Evolutionary conservation across 2,329 filamentous ascomycete species (phyloP), one percentile per base, ranked within the genome.

Genomic region (Monilinia fructicola): DNA sequence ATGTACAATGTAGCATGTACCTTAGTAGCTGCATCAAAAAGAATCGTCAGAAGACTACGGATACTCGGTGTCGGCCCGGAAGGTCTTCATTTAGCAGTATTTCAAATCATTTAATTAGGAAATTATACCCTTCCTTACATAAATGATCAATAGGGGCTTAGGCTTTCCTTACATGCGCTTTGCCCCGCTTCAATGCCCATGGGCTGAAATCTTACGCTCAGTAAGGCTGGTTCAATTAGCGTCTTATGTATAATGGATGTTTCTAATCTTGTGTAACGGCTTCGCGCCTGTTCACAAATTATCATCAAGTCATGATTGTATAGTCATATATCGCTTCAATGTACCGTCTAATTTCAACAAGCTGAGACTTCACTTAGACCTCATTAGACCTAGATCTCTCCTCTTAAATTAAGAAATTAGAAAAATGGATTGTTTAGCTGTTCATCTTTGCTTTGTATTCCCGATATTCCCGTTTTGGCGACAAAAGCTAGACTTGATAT

Each of bases 251-350:
- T 44, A 26, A 50, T 60, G n/a, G 21, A 50, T 60, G n/a, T n/a
- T 50, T 65, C 35, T 42, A 11, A 35, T 28, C 31, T 40, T 65
- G 63, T 65, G 54, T 53, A 35, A 65, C 63, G 3, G 16, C 21
- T 44, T 31, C 63, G 63, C 63, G 63, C 16, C 54, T 65, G 23
- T 65, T 53, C n/a, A 65, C 58, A 58, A 11, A 35, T 28, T 48
- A 56, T 46, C n/a, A 59, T 28, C 38, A 26, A 60, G 21, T 60
- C 42, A 59, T 60, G 53, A n/a, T 35, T 50, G n/a, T 58, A n/a
- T 35, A 35, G 31, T 35, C 4, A 35, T 35, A 38, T 26, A 40
- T 23, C 28, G 31, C 28, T 65, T 55, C 53, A 26, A 58, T 65
- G 23, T 14, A 46, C 6, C 46, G 18, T 48, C 21, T 42, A 42